Conservation (phyloP, 225 moss, liverwort and hornwort genomes). For the Bryum argenteum region DNA sequence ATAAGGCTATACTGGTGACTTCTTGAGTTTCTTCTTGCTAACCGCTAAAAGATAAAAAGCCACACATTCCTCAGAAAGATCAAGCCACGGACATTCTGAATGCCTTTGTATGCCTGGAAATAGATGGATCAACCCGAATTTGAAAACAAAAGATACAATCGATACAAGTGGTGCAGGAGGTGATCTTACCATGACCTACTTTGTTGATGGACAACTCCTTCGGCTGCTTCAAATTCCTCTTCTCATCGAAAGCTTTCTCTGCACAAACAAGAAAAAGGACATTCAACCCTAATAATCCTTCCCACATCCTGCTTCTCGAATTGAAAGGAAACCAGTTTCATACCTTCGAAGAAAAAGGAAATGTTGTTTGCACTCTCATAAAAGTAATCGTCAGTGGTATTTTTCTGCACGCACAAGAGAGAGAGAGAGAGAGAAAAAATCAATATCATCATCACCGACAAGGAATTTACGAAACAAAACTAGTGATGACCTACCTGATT, state of each 20-base stretch:
- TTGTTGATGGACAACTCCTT: constrained; percentile 96
- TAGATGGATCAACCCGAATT: too few relatives aligned
- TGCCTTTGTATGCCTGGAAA: too few relatives aligned
- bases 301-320: not conserved
- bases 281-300: constrained; percentile 16
- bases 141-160: not conserved
- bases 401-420: constrained; percentile 46
- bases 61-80: too few relatives aligned
- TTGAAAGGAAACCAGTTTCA: not conserved
- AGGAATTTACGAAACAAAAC: too few relatives aligned
- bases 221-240: constrained; percentile 64
- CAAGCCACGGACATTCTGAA: too few relatives aligned
- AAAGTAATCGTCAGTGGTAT: constrained; percentile 63
- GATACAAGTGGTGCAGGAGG: not conserved
- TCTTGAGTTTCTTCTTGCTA: constrained; percentile 8
- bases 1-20: too few relatives aligned
- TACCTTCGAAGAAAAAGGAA: constrained; percentile 99
- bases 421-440: too few relatives aligned
- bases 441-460: too few relatives aligned
- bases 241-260: constrained; percentile 87
- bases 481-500: constrained; percentile 50
- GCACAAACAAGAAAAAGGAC: not conserved
- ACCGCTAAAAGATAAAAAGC: too few relatives aligned
- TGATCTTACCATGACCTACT: constrained; percentile 84
- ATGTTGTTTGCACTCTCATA: constrained; percentile 77